phyloP scores from a whole-genome alignment of 345 rosid genomes.

The Arabidopsis arenosa region DNA sequence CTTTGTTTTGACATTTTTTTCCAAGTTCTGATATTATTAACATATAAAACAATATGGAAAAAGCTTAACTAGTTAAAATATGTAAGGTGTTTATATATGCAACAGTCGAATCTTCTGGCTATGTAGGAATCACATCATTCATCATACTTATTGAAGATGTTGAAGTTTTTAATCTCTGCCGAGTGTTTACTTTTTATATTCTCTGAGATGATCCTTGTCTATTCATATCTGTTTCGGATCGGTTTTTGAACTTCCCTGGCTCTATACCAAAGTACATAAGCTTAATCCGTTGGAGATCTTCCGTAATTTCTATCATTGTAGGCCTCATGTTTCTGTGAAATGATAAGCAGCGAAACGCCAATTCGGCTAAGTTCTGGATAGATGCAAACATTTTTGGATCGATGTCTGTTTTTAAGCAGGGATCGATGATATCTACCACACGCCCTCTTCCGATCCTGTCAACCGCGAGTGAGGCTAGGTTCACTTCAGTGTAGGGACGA shows the following conservation, averaged over 20 bases:
- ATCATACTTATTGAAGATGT: too few species aligned
- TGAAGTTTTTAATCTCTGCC: too few species aligned
- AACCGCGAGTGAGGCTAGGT: slow-evolving; percentile 61
- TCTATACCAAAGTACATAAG: slow-evolving; percentile 31
- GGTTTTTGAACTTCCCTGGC: neutral
- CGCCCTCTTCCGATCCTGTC: slow-evolving; percentile 64
- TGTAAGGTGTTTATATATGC: too few species aligned
- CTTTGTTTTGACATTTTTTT: too few species aligned
- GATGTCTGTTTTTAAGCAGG: slow-evolving; percentile 44
- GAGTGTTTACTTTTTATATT: too few species aligned
- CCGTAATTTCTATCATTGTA: slow-evolving; percentile 65
- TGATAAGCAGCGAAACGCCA: slow-evolving; percentile 80
- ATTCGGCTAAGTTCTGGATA: slow-evolving; percentile 58
- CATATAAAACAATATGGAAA: too few species aligned
- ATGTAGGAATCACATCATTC: too few species aligned
- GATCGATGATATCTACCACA: slow-evolving; percentile 65
- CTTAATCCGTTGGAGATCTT: slow-evolving; percentile 57
- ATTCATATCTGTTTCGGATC: neutral
- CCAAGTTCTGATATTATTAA: too few species aligned
- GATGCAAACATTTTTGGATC: slow-evolving; percentile 57
- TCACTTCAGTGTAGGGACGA: slow-evolving; percentile 61
- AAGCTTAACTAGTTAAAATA: too few species aligned
- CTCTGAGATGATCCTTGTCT: slow-evolving; percentile 3
- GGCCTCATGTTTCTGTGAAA: slow-evolving; percentile 73
- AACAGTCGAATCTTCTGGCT: too few species aligned